phyloP scores from a whole-genome alignment of 192 early-diverging fungal genomes.

The Entomortierella parvispora region DNA sequence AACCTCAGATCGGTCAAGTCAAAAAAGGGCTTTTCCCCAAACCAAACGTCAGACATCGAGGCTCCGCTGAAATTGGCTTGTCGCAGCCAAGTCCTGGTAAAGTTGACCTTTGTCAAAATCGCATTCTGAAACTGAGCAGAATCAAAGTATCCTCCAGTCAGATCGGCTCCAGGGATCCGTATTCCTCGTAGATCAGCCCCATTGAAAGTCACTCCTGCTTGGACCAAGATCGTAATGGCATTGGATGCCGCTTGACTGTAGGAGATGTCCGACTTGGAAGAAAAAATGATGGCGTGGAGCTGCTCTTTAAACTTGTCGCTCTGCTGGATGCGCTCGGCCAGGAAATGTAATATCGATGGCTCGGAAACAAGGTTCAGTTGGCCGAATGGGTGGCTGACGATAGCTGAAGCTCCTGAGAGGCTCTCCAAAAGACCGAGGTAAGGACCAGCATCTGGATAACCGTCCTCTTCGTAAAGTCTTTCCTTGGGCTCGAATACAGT shows the following conservation, averaged over 20 bases:
- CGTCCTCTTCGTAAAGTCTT: not conserved
- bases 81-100: not conserved
- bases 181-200: not conserved
- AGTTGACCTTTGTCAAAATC: not conserved
- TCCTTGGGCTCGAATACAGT: no score
- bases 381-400: no score
- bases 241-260: not conserved
- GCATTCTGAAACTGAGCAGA: not conserved
- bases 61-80: not conserved
- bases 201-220: not conserved
- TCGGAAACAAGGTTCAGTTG: no score
- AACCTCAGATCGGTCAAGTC: not conserved
- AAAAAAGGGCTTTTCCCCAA: not conserved
- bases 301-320: not conserved
- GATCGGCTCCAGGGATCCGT: not conserved
- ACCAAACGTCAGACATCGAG: not conserved
- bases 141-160: not conserved
- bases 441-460: no score
- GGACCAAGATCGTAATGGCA: not conserved
- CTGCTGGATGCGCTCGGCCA: not conserved
- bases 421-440: no score
- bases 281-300: not conserved
- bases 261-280: not conserved
- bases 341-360: no score
- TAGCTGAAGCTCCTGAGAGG: no score